Evolutionary conservation across 306 rosid genomes (phyloP), one percentile per base, ranked within the genome.

Genomic region (Senna siamea): DNA sequence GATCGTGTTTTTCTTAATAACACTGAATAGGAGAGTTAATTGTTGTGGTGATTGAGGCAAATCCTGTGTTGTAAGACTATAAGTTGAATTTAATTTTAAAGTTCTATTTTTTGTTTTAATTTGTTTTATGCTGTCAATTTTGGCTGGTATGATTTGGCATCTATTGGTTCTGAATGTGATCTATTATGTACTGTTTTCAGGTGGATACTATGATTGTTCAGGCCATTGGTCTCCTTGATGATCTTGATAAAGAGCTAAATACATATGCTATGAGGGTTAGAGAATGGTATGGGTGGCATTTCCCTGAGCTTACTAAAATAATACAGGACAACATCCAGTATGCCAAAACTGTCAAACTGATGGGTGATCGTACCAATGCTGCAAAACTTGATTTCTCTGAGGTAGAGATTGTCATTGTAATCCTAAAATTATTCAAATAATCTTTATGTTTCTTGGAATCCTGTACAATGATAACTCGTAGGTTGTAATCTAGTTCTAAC

Each of bases 241-340:
- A 94, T 76, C 96, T 94, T 40, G 98, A 94, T 75, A 94, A 94
- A 84, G 97, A 91, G 81, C 78, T 94, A 51, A 94, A 94, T 58
- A 91, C 97, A 13, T 94, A 91, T 81, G 98, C 98, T 37, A 91
- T 91, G 98, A 92, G 98, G 76, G 98, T 94, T 78, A 80, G 93
- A 40, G 99, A 94, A 84, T 92, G 99, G 99, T 94, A 89, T 26
- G 97, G 99, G 53, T 91, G 98, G 98, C 98, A 94, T 84, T 94
- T 94, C 73, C 98, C 98, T 2, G 98, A 94, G 85, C 96, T 94
- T 46, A 86, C 96, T 18, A 94, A 89, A 86, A 94, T 94, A 38
- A 57, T 94, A 18, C 85, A 80, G 72, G 98, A 94, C 77, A 94
- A 91, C 84, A 94, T 91, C 35, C 90, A 38, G 1, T 94, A 94